Base-by-base conservation (phyloP, 495 filamentous ascomycete species). In the Daldinia grandis region DNA sequence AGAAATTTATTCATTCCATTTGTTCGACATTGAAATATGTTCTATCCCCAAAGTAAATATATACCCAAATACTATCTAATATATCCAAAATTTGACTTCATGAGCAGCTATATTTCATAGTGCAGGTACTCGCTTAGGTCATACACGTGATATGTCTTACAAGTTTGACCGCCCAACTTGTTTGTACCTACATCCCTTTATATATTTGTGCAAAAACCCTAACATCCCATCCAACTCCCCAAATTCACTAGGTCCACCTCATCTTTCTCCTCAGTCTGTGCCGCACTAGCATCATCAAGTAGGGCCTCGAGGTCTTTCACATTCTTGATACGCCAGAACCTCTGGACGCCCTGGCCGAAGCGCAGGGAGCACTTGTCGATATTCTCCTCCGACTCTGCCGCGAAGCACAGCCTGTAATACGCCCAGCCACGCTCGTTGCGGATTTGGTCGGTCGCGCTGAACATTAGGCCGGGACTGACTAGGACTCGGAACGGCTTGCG, bases 341-440 rank as follows among this genome's bases (percentile, higher is more conserved):
- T 82, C 57, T 86, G 81, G 50, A 92, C 85, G 0, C 90, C 94
- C 17, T 88, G 82, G 3, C 86, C 87, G 72, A 96, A 88, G 59
- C 90, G 76, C 69, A 84, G 74, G 6, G 86, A 89, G 51, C 87
- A 85, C 12, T 72, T 67, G 21, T 80, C 82, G 24, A 97, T 82
- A 49, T 90, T 88, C 4, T 91, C 88, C 58, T 90, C 88, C 33
- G 87, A 80, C 74, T 93, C 89, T 7, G 93, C 94, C 14, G 93
- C 92, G 80, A 97, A 97, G 78, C 94, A 95, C 14, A 97, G 68
- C n/a, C 95, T 81, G 72, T 87, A 87, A 72, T 86, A 94, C 62
- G 83, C 83, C 84, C 88, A 92, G 2, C 87, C 88, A 24, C 84
- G 78, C 33, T 77, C 76, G 10, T 80, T 77, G 38, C 77, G 70